These are phyloP conservation scores for barrel medic (Medicago truncatula) DNA, from an alignment of 306 rosid genomes.

Conservation along the genomic window MtrunA17r5.0-ANR NC_053048.1:48926501-48927000, in stretches of 20 bases:
- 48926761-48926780: constrained; percentile 43
- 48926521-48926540: constrained; percentile 97
- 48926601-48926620: constrained; percentile 38
- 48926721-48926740: constrained; percentile 54
- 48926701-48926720: constrained; percentile 98
- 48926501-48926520: constrained; percentile 98
- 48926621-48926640: constrained; percentile 96
- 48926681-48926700: constrained; percentile 97
- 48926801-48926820: constrained; percentile 94
- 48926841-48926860: constrained; percentile 99
- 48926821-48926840: constrained; percentile 97
- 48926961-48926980: not conserved
- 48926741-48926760: constrained; percentile 23
- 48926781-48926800: constrained; percentile 76
- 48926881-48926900: constrained; percentile 26
- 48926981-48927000: constrained; percentile 1
- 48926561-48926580: constrained; percentile 44
- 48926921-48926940: constrained; percentile 19
- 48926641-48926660: constrained; percentile 98
- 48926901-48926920: not conserved
- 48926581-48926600: constrained; percentile 35
- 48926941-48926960: constrained; percentile 14
- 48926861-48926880: constrained; percentile 58
- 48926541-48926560: constrained; percentile 99
- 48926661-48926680: constrained; percentile 99